Evolutionary conservation across 2,329 filamentous ascomycete species (phyloP).

Genomic region (Ophiocordyceps camponoti-saundersi): DNA sequence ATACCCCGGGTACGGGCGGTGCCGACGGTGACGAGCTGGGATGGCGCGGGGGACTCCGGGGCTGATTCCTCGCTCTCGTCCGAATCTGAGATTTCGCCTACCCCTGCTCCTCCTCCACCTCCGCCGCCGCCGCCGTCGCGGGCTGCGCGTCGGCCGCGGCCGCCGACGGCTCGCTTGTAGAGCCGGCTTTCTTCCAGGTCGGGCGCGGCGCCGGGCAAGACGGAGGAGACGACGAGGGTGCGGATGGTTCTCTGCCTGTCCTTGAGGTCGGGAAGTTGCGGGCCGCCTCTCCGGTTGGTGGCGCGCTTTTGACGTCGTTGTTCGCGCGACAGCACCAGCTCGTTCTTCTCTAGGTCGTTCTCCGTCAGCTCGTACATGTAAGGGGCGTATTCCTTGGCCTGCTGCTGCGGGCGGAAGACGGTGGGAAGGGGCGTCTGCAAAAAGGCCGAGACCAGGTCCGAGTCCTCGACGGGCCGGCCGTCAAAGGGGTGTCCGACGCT

Average conservation of each 20-base stretch:
- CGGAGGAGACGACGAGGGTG: conserved; percentile 80
- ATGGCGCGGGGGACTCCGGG: conserved; percentile 68
- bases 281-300: conserved; percentile 82
- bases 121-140: conserved; percentile 47
- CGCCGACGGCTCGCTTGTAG: conserved; percentile 58
- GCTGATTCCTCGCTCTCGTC: conserved; percentile 82
- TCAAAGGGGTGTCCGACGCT: conserved; percentile 91
- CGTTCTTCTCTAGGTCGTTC: conserved; percentile 73
- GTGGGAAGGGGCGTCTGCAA: conserved; percentile 66
- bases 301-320: conserved; percentile 90
- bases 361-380: conserved; percentile 91
- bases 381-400: conserved; percentile 85
- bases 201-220: conserved; percentile 71
- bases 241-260: conserved; percentile 87
- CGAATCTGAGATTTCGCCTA: conserved; percentile 69
- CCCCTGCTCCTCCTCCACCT: conserved; percentile 33
- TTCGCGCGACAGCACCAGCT: conserved; percentile 84
- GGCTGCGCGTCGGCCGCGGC: conserved; percentile 32
- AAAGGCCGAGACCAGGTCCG: conserved; percentile 74
- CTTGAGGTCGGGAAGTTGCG: conserved; percentile 86
- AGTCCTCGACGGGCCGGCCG: conserved; percentile 79
- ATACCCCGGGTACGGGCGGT: conserved; percentile 78
- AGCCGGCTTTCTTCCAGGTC: conserved; percentile 71
- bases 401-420: conserved; percentile 79
- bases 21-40: conserved; percentile 45